Conservation (phyloP, 2,329 filamentous ascomycete species). For the Amphichorda felina region DNA sequence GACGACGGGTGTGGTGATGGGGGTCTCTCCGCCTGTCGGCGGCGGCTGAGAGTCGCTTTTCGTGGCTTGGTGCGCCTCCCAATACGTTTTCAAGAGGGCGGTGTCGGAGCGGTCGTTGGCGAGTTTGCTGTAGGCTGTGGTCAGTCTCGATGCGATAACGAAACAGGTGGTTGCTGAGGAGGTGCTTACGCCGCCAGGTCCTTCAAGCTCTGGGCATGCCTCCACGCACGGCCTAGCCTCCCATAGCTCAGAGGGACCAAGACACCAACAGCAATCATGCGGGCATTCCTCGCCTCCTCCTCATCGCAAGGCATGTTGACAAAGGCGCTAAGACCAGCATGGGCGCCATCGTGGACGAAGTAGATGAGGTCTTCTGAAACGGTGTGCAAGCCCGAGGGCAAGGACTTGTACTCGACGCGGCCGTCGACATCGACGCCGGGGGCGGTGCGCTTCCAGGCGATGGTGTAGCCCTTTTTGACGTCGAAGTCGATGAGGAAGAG, state of each 20-base stretch:
- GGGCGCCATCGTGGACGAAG: conserved; percentile 70
- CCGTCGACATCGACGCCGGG: conserved; percentile 67
- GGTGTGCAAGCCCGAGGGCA: conserved; percentile 86
- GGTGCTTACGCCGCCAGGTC: conserved; percentile 54
- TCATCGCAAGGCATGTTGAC: conserved; percentile 72
- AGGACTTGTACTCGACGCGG: conserved; percentile 88
- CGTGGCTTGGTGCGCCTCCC: conserved; percentile 43
- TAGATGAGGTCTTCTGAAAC: conserved; percentile 85
- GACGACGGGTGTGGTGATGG: conserved; percentile 37
- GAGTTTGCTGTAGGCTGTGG: conserved; percentile 34
- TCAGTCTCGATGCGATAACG: conserved; percentile 1
- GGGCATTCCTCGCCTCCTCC: conserved; percentile 67
- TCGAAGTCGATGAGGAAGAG: conserved; percentile 88
- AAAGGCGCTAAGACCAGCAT: conserved; percentile 87
- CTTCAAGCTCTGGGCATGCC: conserved; percentile 67
- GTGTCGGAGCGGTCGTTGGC: conserved; percentile 54
- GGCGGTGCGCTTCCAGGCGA: conserved; percentile 72
- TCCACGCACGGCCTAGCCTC: conserved; percentile 78
- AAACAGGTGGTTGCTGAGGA: background rate
- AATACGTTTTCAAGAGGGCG: conserved; percentile 63
- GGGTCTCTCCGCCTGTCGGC: conserved; percentile 26
- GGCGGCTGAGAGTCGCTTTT: conserved; percentile 18
- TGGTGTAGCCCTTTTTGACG: conserved; percentile 82
- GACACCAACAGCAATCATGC: conserved; percentile 85
- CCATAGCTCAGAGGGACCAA: conserved; percentile 80